Evolutionary conservation across 108 stramenopile species (phyloP), one percentile per base, ranked within the genome.

Genomic region (Epithemia pelagica): DNA sequence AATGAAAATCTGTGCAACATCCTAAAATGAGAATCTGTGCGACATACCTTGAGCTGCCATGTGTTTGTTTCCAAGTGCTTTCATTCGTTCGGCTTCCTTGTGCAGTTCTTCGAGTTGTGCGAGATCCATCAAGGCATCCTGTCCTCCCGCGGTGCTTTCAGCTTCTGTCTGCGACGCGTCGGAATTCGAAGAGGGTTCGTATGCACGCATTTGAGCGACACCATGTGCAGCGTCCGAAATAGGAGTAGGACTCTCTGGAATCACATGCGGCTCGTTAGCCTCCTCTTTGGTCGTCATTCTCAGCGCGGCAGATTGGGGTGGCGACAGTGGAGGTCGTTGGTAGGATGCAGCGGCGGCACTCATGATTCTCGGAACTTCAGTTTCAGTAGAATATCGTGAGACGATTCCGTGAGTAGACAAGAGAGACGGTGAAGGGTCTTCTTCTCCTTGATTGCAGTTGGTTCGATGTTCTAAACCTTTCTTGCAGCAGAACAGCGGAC

Each of bases 41-140:
- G 7, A 72, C 83, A 58, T 66, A 89, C 88, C 81, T 46, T 91
- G 88, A 25, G 87, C 82, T 32, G 89, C 89, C 92, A 94, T 94
- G 78, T 94, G 92, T 29, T 89, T 87, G 69, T 94, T 94, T 32
- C 92, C 92, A 51, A 90, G 62, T 3, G 85, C 88, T 70, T 93
- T 93, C 92, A 89, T 90, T 23, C 84, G 77, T 65, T 93, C 92
- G 0, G 92, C 92, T 71, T 93, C 92, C 58, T 88, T 71, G 27
- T 89, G 87, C 23, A 88, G 67, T 37, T 89, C 85, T 63, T 89
- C 87, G 54, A 91, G 64, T 62, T 91, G 87, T 28, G 75, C 90
- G 69, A 86, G 64, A 82, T 91, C 90, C 60, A 89, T 67, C 32
- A 88, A 66, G 8, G 84, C 82, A 64, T 91, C 86, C 23, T 87